These are phyloP conservation scores for Solanum aculeatissimum DNA, from an alignment of 305 asterid genomes.

Conservation along the genomic window DNA sequence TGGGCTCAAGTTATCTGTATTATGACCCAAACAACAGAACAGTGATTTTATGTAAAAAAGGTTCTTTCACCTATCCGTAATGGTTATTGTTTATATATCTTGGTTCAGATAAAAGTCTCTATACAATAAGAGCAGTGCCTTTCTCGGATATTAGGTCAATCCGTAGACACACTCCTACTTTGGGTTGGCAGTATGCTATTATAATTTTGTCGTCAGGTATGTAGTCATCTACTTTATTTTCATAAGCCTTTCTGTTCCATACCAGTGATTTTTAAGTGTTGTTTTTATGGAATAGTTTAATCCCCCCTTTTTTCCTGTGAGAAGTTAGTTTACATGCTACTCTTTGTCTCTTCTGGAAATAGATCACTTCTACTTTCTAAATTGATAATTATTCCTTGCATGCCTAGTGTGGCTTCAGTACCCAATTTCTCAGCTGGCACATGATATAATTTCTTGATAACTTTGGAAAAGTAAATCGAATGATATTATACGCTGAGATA, in stretches of 20 bases:
- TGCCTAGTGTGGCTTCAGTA: neutral
- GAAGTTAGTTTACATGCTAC: neutral
- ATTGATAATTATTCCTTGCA: neutral
- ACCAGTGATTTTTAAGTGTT: neutral
- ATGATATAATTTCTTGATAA: neutral
- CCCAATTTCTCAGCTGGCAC: neutral
- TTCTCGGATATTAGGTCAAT: slow-evolving; percentile 78
- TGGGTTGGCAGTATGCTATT: slow-evolving; percentile 91
- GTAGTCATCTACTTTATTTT: neutral
- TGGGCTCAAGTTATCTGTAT: neutral
- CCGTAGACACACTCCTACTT: slow-evolving; percentile 75
- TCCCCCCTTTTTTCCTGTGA: neutral
- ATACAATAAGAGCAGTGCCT: slow-evolving; percentile 79
- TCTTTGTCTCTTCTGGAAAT: neutral
- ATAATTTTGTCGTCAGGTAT: slow-evolving; percentile 81
- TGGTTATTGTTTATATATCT: slow-evolving; percentile 13
- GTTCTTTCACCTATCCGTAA: neutral
- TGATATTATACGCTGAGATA: neutral
- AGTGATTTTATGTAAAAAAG: neutral
- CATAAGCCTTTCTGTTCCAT: neutral
- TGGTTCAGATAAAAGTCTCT: slow-evolving; percentile 80
- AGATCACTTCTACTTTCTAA: neutral
- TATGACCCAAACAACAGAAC: neutral
- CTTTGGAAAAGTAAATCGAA: neutral
- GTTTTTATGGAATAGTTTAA: neutral